Base-by-base conservation (phyloP, 768 basidiomycete genomes). In the Rhodotorula kratochvilovae region DNA sequence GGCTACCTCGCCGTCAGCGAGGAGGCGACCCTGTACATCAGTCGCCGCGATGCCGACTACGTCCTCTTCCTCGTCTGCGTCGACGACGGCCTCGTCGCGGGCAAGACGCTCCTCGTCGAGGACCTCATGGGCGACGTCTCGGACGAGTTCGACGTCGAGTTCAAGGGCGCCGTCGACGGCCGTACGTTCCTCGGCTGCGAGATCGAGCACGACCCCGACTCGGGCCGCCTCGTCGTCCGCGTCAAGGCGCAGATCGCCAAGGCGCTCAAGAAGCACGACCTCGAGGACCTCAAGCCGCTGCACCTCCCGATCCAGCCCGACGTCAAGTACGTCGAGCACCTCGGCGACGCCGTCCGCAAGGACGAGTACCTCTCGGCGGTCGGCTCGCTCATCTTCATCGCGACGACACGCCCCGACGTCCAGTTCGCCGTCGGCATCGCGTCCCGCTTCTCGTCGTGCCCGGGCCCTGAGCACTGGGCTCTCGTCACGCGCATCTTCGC, bases 91-190 rank as follows among this genome's bases (percentile, higher is more conserved):
- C 31, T 21, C 42, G 45, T 42, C 70, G 65, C 16, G 19, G 25
- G 66, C 42, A 39, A 72, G 12, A 79, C 79, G 64, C 80, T 43
- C 74, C 80, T 43, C 79, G 80, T 21, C 57, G 55, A 57, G 33
- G 21, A 33, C 39, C 17, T 46, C 45, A 46, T 46, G 17, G 45
- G 45, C 45, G 45, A 46, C 45, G 16, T 46, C 29, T 33, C n/a
- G 31, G 31, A 16, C 29, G 53, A 54, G 12, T 45, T 60, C 43
- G 33, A 36, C 58, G 43, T 21, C 43, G 39, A 39, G 25, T 51
- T 73, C 16, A 73, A 74, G 23, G 80, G 80, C 66, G 76, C 79
- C 11, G 6, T 46, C 36, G 21, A 58, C 57, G 57, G 39, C 57
- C 21, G 35, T 36, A n/a, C 27, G 15, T 36, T 58, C 57, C 16